Base-by-base conservation (phyloP, 345 rosid genomes). In the Camelina neglecta region DNA sequence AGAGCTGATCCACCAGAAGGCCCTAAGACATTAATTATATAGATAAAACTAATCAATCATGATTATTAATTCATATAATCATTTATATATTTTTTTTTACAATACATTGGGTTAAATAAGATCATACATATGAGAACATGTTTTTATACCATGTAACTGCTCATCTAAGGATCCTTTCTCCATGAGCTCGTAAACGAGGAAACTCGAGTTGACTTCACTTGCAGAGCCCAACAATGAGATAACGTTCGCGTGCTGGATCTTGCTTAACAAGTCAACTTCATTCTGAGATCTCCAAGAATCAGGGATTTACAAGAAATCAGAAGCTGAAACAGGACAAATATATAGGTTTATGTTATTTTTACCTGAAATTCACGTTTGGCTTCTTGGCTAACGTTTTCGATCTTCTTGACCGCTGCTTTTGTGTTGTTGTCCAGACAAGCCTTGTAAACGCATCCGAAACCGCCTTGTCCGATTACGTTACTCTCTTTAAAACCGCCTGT, bases 361-460 rank as follows among this genome's bases (percentile, higher is more conserved):
- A 92, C 99, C 96, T 95, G 86, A 80, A 90, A 92, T 67, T 89
- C 97, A 81, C 65, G 81, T 49, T 83, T 79, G 8, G 89, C 97
- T 77, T 89, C 97, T 31, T 84, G 90, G 73, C 69, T 83, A 58
- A 69, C 71, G 66, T 90, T 89, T 65, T 92, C 83, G 56, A 88
- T 79, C 78, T 90, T 95, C 83, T 95, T 95, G 48, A 95, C 87
- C 8, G 99, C 97, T 54, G 83, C 88, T 45, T 55, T 70, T 16
- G 57, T 49, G 74, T 75, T 79, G 72, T 81, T 85, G 1, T 88
- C 92, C 56, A 92, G 65, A 12, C 41, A 75, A 63, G 97, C 94
- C 81, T 86, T 87, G 80, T 89, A 95, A 75, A 95, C 99, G 56
- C 83, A 79, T 71, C 97, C 99, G 57, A 95, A 95, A 63, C 92